Evolutionary conservation across 768 basidiomycete genomes (phyloP), one percentile per base, ranked within the genome.

Genomic region (Pulveroboletus sp.): DNA sequence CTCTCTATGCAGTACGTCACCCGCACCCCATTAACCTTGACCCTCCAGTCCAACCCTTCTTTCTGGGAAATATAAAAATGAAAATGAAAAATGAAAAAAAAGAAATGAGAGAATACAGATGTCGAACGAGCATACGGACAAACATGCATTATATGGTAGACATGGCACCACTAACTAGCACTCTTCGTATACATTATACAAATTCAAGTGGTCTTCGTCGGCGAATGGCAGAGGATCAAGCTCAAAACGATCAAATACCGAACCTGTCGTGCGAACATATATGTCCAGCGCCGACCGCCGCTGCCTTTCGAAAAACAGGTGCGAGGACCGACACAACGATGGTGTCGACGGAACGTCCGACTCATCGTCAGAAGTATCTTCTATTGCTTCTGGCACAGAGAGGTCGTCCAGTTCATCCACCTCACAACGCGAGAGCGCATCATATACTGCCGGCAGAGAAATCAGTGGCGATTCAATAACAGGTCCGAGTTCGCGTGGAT

Each of bases 281-380:
- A 89, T 78, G 61, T 81, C 80, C 47, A 77, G 75, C 33, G 64
- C 71, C 47, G 79, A 62, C 50, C 74, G 76, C 59, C 72, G 64
- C 55, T 72, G 70, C 64, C 75, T 68, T 48, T 76, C 75, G 46
- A 79, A 71, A 47, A 74, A 73, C 52, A 82, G 66, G 42, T 81
- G 78, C 15, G 81, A 77, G 37, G 85, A 85, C 55, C 75, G 74
- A 57, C 76, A 74, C 41, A 80, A 57, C 37, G 79, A 83, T 42
- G 83, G 85, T 7, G 85, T 83, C 9, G 78, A 76, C 9, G 75
- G 78, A 5, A 78, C 71, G 58, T 90, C 88, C 14, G 87, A 88
- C 73, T 89, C 89, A 71, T 90, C 88, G 70, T 90, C 89, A 39
- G 88, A 90, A 33, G 77, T 80, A 68, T 90, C 88, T 66, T 89